Conservation (phyloP, 257 asterid species). For the Solanum commersonii region DNA sequence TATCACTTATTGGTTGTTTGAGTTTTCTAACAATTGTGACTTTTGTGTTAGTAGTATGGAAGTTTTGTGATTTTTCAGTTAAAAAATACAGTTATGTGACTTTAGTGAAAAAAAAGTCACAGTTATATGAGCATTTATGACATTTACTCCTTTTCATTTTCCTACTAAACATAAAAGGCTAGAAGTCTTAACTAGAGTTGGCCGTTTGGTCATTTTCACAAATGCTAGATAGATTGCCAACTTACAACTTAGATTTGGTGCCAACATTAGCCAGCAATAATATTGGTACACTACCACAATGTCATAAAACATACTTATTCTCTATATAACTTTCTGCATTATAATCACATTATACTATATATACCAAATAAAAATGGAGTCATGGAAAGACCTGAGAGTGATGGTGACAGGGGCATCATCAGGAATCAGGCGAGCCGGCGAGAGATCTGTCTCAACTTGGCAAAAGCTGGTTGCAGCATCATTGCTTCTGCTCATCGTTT, state of each 20-base stretch:
- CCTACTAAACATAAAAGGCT: neutral
- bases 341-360: neutral
- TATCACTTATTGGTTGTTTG: neutral
- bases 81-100: neutral
- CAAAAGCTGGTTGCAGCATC: slow-evolving; percentile 35
- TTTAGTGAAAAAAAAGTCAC: neutral
- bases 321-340: neutral
- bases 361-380: neutral
- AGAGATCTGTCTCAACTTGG: slow-evolving; percentile 32
- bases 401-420: slow-evolving; percentile 17
- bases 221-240: neutral
- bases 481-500: neutral
- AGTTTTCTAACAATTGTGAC: no score
- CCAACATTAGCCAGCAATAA: neutral
- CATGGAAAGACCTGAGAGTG: slow-evolving; percentile 1
- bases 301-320: neutral
- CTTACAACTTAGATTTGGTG: neutral
- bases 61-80: no score
- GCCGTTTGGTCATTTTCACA: neutral
- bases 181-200: neutral
- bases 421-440: slow-evolving; percentile 7
- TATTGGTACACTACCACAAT: neutral
- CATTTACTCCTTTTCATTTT: neutral
- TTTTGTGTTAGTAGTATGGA: no score
- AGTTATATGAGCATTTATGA: neutral